These are phyloP conservation scores for Eimeria necatrix DNA, from an alignment of 169 alveolate species.

Conservation along the genomic window DNA sequence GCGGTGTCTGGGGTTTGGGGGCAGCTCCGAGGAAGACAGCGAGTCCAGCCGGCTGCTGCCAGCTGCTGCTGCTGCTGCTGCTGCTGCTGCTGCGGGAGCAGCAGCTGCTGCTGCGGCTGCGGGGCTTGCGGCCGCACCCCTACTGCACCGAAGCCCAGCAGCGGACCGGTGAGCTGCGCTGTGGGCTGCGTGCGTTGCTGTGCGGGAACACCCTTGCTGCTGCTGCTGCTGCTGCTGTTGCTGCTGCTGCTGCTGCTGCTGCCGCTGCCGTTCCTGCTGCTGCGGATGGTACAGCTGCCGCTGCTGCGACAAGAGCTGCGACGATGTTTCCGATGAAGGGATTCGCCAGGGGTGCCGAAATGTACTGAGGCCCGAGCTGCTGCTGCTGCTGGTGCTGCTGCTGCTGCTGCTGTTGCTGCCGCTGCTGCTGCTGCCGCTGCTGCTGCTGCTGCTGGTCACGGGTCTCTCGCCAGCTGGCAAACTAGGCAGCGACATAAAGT, in stretches of 20 bases:
- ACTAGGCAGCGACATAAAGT: background rate
- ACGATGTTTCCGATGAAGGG: background rate
- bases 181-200: too few relatives aligned
- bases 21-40: background rate
- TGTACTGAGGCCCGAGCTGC: background rate
- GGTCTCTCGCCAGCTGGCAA: background rate
- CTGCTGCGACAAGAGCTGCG: background rate
- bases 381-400: constrained; percentile 40
- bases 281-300: background rate
- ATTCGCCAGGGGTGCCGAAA: background rate
- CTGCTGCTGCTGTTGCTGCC: constrained; percentile 34
- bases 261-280: too few relatives aligned
- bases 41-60: background rate
- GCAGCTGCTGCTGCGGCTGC: constrained; percentile 16
- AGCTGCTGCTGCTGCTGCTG: constrained; percentile 26
- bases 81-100: constrained; percentile 48
- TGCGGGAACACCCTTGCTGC: background rate
- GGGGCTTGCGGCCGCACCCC: constrained; percentile 10
- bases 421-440: constrained; percentile 27
- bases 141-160: background rate
- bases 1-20: background rate
- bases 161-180: too few relatives aligned
- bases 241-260: too few relatives aligned
- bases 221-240: constrained; percentile 41
- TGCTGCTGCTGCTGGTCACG: background rate